A percentile compares a stretch with the other conserved stretches of the same genome.
Evolutionary conservation across 208 protist species (phyloP).

Genomic region (Acanthamoeba lugdunensis): DNA sequence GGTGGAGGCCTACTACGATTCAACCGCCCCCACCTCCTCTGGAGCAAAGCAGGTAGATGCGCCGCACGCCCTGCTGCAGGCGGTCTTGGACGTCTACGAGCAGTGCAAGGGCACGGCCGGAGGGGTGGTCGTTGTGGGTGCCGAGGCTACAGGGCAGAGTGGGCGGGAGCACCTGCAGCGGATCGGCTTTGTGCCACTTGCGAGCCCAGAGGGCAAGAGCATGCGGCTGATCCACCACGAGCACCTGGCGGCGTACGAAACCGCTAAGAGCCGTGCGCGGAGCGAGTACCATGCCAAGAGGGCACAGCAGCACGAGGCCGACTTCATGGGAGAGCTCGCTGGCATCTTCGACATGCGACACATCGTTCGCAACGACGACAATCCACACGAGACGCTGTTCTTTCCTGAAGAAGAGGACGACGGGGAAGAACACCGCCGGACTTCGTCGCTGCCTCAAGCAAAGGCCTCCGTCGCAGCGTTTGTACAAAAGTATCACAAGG

Average conservation of each 20-base stretch:
- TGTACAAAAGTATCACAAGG: constrained; percentile 41
- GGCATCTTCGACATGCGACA: not conserved
- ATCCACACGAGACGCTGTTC: not conserved
- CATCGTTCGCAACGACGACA: not conserved
- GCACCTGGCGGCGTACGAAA: not conserved
- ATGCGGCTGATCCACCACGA: not conserved
- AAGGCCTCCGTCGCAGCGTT: not conserved
- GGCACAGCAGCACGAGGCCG: constrained; percentile 6
- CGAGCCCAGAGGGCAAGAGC: not conserved
- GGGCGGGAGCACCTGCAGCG: not conserved
- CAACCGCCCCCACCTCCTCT: not conserved
- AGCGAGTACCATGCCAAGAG: not conserved
- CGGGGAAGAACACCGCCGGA: not conserved
- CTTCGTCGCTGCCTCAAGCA: not conserved
- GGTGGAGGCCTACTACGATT: not conserved
- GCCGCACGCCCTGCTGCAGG: not conserved
- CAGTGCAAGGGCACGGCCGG: not conserved
- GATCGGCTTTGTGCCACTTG: not conserved
- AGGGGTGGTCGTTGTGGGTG: not conserved
- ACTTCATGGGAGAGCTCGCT: not conserved
- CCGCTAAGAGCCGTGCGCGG: constrained; percentile 1
- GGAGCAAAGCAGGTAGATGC: not conserved
- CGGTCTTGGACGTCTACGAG: not conserved
- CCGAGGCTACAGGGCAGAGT: not conserved
- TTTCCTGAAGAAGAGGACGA: not conserved